Base-by-base conservation (phyloP, 2,329 filamentous ascomycete genomes). In the Penicillium corylophilum region DNA sequence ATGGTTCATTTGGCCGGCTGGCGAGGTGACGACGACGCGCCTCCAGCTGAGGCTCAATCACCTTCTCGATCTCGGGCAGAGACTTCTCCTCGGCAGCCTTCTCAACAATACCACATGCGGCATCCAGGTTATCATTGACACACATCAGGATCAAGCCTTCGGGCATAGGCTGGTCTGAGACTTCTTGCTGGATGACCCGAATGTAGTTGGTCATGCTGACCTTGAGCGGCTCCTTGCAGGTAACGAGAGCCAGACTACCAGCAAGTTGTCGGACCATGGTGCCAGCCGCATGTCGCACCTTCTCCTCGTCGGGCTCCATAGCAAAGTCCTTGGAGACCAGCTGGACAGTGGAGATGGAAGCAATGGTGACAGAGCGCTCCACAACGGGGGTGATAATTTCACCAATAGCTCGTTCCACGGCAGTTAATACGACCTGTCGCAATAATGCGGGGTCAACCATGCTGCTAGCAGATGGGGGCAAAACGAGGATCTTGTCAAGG, bases 191-290 rank as follows among this genome's bases (percentile, higher is more conserved):
- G 48, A 90, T 85, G 33, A 95, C 81, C n/a, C 94, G 88, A 71
- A 99, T 91, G 68, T 97, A 95, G 73, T 97, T 99, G 48, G 89
- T 95, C 72, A 99, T 95, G 74, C 95, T 97, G 71, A 95, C 94
- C 54, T 94, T 86, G 15, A 99, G 79, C 15, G 94, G 94, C 71
- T 99, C 94, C 73, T 97, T 99, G 68, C 92, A 97, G 3, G 94
- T 99, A n/a, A 99, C 94, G 28, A 96, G 81, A 13, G 94, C 94
- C 49, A 99, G 80, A 65, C 91, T 96, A 35, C 94, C 94, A 22
- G 94, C 93, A 23, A 96, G 89, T 45, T 92, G 88, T 73, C 96
- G 94, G 41, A 96, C 94, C 85, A 97, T 95, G 57, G 87, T 95
- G 60, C 95, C 86, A 3, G 94, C 93, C 28, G 92, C 89, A 45